These are phyloP conservation scores for Trichoderma brevicompactum DNA, from an alignment of 2,329 filamentous ascomycete genomes.

Conservation along the genomic window DNA sequence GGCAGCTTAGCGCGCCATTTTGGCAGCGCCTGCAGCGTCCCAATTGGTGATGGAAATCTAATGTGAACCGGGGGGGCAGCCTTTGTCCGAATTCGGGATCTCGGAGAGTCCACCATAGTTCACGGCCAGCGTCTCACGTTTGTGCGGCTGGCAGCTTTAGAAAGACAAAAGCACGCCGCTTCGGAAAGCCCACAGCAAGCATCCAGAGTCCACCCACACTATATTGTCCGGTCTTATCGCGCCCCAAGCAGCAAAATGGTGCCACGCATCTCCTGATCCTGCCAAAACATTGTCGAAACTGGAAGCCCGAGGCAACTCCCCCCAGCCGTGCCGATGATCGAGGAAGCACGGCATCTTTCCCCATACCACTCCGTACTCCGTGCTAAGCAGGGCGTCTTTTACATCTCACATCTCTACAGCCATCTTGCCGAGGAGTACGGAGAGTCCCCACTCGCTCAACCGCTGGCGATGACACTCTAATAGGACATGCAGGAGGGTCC, in stretches of 20 bases:
- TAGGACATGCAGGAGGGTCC: slow-evolving; percentile 2
- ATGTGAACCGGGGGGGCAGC: background rate
- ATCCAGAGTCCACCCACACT: slow-evolving; percentile 16
- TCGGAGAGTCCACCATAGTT: slow-evolving; percentile 14
- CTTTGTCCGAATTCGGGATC: slow-evolving; percentile 26
- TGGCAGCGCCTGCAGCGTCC: background rate
- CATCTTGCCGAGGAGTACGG: no score
- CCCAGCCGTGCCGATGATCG: no score
- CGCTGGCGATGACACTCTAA: background rate
- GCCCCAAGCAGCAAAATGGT: background rate
- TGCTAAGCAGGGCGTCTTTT: no score
- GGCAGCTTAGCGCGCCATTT: slow-evolving; percentile 11
- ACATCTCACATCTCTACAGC: no score
- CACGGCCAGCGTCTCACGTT: background rate
- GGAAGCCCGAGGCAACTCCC: no score
- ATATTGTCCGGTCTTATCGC: slow-evolving; percentile 11
- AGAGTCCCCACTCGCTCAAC: background rate
- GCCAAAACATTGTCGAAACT: no score
- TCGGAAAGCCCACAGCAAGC: background rate
- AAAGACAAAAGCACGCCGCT: background rate
- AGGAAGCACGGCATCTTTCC: no score
- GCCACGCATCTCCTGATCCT: slow-evolving; percentile 26
- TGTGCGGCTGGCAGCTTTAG: no score
- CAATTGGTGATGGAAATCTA: background rate
- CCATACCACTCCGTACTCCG: no score